These are phyloP conservation scores for Mortierella antarctica DNA, from an alignment of 192 early-diverging fungal species.

Conservation along the genomic window DNA sequence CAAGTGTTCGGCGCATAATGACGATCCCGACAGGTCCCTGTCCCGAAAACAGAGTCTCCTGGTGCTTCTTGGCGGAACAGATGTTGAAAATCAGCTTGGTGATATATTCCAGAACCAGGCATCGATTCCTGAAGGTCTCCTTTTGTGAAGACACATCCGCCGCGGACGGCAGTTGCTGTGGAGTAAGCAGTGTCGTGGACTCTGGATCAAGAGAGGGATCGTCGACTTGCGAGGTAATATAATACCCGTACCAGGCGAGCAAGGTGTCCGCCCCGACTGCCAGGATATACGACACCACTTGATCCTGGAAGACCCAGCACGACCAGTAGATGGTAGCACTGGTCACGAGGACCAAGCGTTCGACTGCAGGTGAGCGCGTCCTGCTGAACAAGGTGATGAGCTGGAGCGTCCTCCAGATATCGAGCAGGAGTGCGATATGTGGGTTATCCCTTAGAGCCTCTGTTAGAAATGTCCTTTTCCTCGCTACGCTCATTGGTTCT, in stretches of 20 bases:
- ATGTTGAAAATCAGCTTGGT: constrained; percentile 27
- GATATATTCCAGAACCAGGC: constrained; percentile 21
- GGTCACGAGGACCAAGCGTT: constrained; percentile 9
- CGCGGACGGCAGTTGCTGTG: not conserved
- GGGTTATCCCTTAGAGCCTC: not conserved
- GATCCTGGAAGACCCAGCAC: constrained; percentile 29
- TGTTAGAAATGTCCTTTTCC: not conserved
- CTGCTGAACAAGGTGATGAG: constrained; percentile 6
- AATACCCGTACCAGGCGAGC: constrained; percentile 46
- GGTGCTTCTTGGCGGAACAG: constrained; percentile 13
- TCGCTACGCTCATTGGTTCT: no score
- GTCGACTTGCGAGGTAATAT: constrained; percentile 20
- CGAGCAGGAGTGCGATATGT: constrained; percentile 6
- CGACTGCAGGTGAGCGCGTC: not conserved
- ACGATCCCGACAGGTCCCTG: constrained; percentile 22
- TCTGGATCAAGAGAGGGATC: not conserved
- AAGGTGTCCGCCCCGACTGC: constrained; percentile 21
- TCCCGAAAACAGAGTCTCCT: constrained; percentile 9
- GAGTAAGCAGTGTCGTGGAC: not conserved
- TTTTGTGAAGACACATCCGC: not conserved
- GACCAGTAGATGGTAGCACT: constrained; percentile 31
- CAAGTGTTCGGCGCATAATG: constrained; percentile 34
- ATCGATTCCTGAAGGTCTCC: constrained; percentile 3
- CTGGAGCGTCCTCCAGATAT: constrained; percentile 27
- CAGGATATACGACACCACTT: constrained; percentile 13